Evolutionary conservation across 1,284 basidiomycete species (phyloP), one percentile per base, ranked within the genome.

Genomic region (Pseudozyma tsukubaensis): DNA sequence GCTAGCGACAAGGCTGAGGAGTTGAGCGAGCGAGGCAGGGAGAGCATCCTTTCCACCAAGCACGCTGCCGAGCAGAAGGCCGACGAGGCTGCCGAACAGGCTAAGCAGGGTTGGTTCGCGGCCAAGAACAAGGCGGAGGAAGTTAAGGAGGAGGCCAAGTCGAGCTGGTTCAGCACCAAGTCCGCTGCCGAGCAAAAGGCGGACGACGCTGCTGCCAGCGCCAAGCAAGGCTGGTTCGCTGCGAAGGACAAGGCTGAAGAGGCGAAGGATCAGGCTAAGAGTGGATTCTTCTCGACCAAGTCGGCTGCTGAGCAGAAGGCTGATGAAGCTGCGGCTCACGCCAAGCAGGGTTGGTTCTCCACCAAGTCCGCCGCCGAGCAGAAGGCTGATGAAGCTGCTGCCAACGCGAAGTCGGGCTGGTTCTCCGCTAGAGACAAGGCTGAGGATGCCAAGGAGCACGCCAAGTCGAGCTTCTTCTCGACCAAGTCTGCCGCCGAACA

Each of bases 281-380:
- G n/a, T 0, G 57, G 73, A 12, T 69, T 54, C 56, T 71, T 64
- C 54, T 34, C 59, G 8, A 51, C 59, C 53, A 52, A 63, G 32
- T 55, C 44, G 51, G 52, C 40, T 19, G 45, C 37, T 18, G 32
- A 35, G 50, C 21, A 63, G 29, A 61, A 67, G 54, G 72, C 72
- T 9, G 56, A 69, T 3, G 12, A 73, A 7, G 66, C 71, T 47
- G 62, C 65, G 61, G 21, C 58, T 18, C 61, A 72, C 21, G 69
- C 69, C 6, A 16, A 68, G 47, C 44, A 66, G 42, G 65, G 70
- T 43, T 72, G 65, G 70, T 69, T 72, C 65, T 62, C 62, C 7
- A 34, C 32, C 50, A 67, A 63, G 48, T 54, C 55, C 11, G 59
- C 40, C 18, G 68, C 68, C 18, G 57, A 61, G 34, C 51, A 61